phyloP scores from a whole-genome alignment of 2,329 filamentous ascomycete species.

The Alternaria panax region DNA sequence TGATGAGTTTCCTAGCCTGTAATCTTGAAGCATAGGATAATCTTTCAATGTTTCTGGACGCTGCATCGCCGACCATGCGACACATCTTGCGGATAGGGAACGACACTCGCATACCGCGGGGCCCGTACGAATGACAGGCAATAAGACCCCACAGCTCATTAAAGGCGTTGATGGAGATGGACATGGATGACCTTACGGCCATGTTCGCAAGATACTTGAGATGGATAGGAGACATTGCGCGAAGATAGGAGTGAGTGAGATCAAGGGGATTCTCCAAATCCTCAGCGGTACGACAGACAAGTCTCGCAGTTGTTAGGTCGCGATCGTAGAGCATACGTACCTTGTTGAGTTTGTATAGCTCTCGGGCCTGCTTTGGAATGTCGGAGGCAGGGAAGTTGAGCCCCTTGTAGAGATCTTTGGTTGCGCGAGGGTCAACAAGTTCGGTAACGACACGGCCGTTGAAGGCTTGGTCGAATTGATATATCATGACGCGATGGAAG shows the following conservation, averaged over 20 bases:
- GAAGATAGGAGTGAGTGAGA: conserved; percentile 82
- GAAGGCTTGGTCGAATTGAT: conserved; percentile 83
- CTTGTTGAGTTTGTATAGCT: conserved; percentile 90
- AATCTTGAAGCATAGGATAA: conserved; percentile 85
- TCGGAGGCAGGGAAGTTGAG: conserved; percentile 88
- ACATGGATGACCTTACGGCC: conserved; percentile 94
- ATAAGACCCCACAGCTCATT: conserved; percentile 87
- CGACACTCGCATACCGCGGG: conserved; percentile 83
- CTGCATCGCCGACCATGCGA: conserved; percentile 82
- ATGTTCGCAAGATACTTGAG: conserved; percentile 88
- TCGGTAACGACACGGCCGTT: conserved; percentile 90
- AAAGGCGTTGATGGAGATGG: conserved; percentile 88
- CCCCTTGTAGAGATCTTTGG: conserved; percentile 84
- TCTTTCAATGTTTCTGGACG: conserved; percentile 85
- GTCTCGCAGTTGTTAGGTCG: conserved; percentile 77
- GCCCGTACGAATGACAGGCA: conserved; percentile 82
- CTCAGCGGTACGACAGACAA: conserved; percentile 79
- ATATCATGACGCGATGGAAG: conserved; percentile 92
- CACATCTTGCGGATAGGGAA: conserved; percentile 95
- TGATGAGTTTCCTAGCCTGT: conserved; percentile 87
- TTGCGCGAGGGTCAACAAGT: conserved; percentile 79
- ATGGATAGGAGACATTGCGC: conserved; percentile 90
- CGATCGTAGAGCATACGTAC: conserved; percentile 87
- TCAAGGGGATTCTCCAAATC: conserved; percentile 80
- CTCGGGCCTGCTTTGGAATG: conserved; percentile 83